Evolutionary conservation across 148 eudicot species (phyloP), one percentile per base, ranked within the genome.

Genomic region (Rhododendron molle): DNA sequence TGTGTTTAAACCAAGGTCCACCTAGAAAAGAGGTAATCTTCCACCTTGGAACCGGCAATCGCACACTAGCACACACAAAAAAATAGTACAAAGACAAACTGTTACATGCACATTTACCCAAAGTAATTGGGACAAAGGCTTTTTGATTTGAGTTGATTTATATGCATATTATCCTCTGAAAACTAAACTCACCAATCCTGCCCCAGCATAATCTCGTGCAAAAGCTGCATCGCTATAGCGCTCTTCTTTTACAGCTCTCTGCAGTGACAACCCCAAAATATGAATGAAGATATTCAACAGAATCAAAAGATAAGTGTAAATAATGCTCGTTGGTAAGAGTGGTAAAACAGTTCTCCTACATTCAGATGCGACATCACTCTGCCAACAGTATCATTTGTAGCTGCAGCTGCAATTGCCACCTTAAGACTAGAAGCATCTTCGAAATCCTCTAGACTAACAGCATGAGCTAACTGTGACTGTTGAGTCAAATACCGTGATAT

Each of bases 371-470:
- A 94, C 88, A 97, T 92, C 93, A 94, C 98, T 87, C 91, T 88
- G 87, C 98, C 96, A 92, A 97, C 98, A 84, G 91, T 88, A 85
- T 97, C 99, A 85, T 91, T 95, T 43, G 92, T 91, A 62, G 95
- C 90, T 84, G 96, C 93, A 91, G 99, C 98, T 84, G 98, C 98
- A 85, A 97, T 92, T 77, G 98, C 98, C 77, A 97, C 98, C 88
- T 95, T 97, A 49, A 97, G 91, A 89, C 92, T 93, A 38, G 98
- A 95, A 83, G 99, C 99, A 85, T 93, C 99, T 88, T 90, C 91
- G 86, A 92, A 97, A 86, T 97, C 96, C 89, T 97, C 98, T 84
- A 86, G 93, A 82, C 90, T 83, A 87, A 94, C 76, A 87, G 99
- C 97, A 83, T 85, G 82, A 28, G 78, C 87, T 76, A 97, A 89